Base-by-base conservation (phyloP, 306 rosid genomes). In the Argentina anserina region DNA sequence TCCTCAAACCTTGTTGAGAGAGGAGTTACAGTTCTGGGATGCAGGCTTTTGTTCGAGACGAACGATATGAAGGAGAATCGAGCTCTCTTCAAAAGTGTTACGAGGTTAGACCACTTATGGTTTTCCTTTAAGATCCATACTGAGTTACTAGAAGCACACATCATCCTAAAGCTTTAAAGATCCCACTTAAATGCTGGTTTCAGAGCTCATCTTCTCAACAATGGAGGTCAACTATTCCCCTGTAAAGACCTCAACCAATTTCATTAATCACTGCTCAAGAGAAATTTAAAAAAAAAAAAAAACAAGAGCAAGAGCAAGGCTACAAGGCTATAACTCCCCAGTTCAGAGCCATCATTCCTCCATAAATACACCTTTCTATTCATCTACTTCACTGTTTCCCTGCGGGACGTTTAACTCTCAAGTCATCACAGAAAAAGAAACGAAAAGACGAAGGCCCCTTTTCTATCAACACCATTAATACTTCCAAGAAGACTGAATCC, bases 331-430 rank as follows among this genome's bases (percentile, higher is more conserved):
- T 50, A 47, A 56, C 62, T 56, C 62, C 33, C 55, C 29, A 65
- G 9, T 71, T 53, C 65, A 67, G 65, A 73, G 52, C 21, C 65
- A 37, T 75, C 82, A 73, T 67, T 69, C 75, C 76, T 59, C 66
- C 34, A 72, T 72, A 18, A 25, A 45, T 72, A 62, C n/a, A 67
- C 20, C 68, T 21, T 10, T 31, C 47, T 72, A 37, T 49, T 53
- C 33, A 39, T 47, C 61, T 3, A 46, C 25, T 31, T 73, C 65
- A 73, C 82, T 46, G 78, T 40, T 72, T 73, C 41, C 70, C 34
- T 72, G 59, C 21, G 73, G 21, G 0, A 29, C 13, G 67, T 75
- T 67, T 52, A 75, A 71, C 36, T 63, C 29, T 1, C 3, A 41
- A 15, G 25, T 61, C 26, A n/a, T 36, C 68, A 63, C 68, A 63